A percentile compares a stretch with the other conserved stretches of the same genome.
These are phyloP conservation scores for Kluyveromyces siamensis DNA, from an alignment of 805 yeast species.

Conservation along the genomic window DNA sequence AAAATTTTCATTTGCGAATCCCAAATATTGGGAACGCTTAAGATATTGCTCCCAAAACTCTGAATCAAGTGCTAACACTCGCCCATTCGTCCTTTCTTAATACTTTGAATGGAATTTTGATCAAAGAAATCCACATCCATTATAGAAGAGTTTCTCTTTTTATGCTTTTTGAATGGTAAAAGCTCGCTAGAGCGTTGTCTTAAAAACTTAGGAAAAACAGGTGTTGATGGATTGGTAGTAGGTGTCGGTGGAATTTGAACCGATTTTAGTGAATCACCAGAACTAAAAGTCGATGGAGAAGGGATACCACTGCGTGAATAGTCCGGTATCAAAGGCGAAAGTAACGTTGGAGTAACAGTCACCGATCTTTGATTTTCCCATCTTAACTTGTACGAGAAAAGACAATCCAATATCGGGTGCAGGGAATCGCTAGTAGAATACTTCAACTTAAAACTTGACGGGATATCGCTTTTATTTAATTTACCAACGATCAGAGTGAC, in stretches of 20 bases:
- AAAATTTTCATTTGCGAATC: neutral
- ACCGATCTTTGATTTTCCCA: neutral
- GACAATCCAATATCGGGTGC: slow-evolving; percentile 1
- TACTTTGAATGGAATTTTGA: slow-evolving; percentile 1
- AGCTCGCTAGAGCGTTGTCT: slow-evolving; percentile 1
- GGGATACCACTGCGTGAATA: neutral
- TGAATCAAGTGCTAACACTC: neutral
- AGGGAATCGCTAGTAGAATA: neutral
- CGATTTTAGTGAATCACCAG: neutral
- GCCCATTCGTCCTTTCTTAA: neutral
- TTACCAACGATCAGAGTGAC: neutral
- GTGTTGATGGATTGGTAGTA: slow-evolving; percentile 9
- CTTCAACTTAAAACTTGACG: slow-evolving; percentile 1
- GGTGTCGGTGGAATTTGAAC: slow-evolving; percentile 10
- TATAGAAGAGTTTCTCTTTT: slow-evolving; percentile 19
- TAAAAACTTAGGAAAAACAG: neutral
- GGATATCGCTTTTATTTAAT: neutral
- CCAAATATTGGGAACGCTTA: neutral
- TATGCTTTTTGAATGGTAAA: slow-evolving; percentile 6
- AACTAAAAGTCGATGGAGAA: neutral
- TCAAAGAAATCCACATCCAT: slow-evolving; percentile 22
- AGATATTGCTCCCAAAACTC: no score
- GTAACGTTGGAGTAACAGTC: neutral
- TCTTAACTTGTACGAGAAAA: neutral
- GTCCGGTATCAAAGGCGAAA: neutral